Conservation (phyloP, 2,329 filamentous ascomycete genomes). For the Colletotrichum nymphaeae region DNA sequence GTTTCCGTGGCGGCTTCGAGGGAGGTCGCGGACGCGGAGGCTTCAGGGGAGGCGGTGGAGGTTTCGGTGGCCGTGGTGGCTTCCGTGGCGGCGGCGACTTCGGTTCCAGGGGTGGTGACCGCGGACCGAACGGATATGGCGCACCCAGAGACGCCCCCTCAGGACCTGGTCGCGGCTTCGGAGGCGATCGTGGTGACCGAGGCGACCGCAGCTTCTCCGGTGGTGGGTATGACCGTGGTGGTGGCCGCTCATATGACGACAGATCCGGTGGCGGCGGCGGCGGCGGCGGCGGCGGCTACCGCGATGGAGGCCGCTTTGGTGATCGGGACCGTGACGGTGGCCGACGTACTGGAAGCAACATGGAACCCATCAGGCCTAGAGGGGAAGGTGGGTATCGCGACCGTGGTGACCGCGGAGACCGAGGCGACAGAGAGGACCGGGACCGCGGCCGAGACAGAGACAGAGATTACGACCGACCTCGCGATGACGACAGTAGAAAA, state of each 20-base stretch:
- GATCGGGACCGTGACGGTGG: constrained; percentile 42
- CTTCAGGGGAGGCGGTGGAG: constrained; percentile 57
- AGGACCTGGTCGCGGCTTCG: constrained; percentile 60
- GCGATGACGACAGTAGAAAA: constrained; percentile 71
- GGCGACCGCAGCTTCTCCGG: constrained; percentile 54
- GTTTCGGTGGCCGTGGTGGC: constrained; percentile 69
- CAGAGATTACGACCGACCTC: constrained; percentile 64
- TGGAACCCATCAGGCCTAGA: constrained; percentile 80
- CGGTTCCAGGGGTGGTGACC: constrained; percentile 53
- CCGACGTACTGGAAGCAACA: constrained; percentile 79
- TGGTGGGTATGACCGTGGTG: constrained; percentile 67
- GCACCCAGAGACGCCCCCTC: constrained; percentile 70
- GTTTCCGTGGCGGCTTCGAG: constrained; percentile 53
- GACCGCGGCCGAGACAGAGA: constrained; percentile 59
- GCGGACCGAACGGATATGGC: constrained; percentile 59
- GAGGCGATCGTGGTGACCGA: constrained; percentile 57
- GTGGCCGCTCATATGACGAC: constrained; percentile 71
- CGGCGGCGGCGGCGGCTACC: constrained; percentile 59
- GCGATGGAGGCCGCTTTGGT: constrained; percentile 44
- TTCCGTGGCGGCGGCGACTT: constrained; percentile 57
- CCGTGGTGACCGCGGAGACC: constrained; percentile 57
- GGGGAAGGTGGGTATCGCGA: constrained; percentile 67
- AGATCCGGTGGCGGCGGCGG: constrained; percentile 53
- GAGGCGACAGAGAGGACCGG: constrained; percentile 55
- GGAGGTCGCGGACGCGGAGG: constrained; percentile 49